Evolutionary conservation across 192 early-diverging fungal genomes (phyloP), one percentile per base, ranked within the genome.

Genomic region (Podila verticillata): DNA sequence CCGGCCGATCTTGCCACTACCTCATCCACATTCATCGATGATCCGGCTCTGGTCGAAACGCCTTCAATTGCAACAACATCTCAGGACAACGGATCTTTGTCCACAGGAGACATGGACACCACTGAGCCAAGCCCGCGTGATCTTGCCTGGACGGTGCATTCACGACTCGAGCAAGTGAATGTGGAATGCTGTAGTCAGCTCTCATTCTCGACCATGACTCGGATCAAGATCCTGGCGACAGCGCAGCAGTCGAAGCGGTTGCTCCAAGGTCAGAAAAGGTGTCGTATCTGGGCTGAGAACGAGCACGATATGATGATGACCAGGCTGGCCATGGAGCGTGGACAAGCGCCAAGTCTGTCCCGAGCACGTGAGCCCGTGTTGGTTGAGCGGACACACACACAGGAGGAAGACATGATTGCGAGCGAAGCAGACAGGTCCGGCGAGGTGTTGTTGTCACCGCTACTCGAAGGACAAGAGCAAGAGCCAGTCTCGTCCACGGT

Each of bases 271-370:
- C 68, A 67, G 12, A 70, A 70, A 34, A 72, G 54, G 66, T 72
- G 65, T 62, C 77, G 70, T n/a, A 72, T 72, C 47, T 80, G 77
- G 77, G 65, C 68, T 9, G 77, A 80, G 57, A 80, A 80, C 54
- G 77, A 80, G 57, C 77, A 80, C 48, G 77, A 80, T 28, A 80
- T 80, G 77, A 80, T 80, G 77, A 80, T 80, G 77, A 68, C 61
- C 6, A 57, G 77, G 5, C 59, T 80, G 47, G 66, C 58, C 4
- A 59, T 80, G 61, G 77, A 80, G 57, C 32, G 77, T 6, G 77
- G 77, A 5, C 70, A 65, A 0, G 61, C 65, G 49, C 48, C 65
- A 9, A 32, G 51, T 3, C 36, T 12, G 6, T 31, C 22, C 20
- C 13, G 24, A 62, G 30, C 36, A 15, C 13, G 20, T 15, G 34